phyloP scores from a whole-genome alignment of 2,329 filamentous ascomycete species.

The Eurotiales sp. region DNA sequence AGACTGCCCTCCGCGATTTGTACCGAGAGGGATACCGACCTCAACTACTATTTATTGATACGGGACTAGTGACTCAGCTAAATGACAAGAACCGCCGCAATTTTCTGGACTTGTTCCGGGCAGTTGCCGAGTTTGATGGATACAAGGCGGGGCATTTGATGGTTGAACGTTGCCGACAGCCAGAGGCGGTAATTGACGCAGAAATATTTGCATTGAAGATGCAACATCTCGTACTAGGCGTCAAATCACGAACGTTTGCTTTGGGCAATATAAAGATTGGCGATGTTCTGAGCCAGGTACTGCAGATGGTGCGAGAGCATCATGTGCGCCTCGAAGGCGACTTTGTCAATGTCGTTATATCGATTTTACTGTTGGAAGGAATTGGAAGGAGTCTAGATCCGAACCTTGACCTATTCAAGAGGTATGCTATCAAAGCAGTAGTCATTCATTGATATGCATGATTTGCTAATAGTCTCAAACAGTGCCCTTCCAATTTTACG shows the following conservation, averaged over 20 bases:
- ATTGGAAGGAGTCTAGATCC: constrained; percentile 87
- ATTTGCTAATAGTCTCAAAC: neutral
- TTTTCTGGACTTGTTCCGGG: constrained; percentile 92
- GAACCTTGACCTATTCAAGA: constrained; percentile 77
- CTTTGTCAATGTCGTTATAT: constrained; percentile 97
- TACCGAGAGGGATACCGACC: constrained; percentile 86
- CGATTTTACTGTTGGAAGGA: constrained; percentile 86
- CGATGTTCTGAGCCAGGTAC: constrained; percentile 84
- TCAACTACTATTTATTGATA: constrained; percentile 96
- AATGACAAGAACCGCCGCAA: constrained; percentile 82
- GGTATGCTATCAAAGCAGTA: constrained; percentile 43
- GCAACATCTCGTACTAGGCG: constrained; percentile 89
- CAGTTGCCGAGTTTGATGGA: constrained; percentile 93
- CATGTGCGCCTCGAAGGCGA: constrained; percentile 95
- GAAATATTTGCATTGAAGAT: constrained; percentile 94
- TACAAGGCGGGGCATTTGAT: constrained; percentile 93
- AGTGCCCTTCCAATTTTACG: constrained; percentile 87
- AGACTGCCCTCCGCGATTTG: constrained; percentile 67
- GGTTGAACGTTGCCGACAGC: constrained; percentile 92
- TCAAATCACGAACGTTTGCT: constrained; percentile 87
- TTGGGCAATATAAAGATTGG: constrained; percentile 94
- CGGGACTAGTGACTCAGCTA: constrained; percentile 88
- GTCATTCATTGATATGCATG: neutral
- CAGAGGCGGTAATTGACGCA: constrained; percentile 79
- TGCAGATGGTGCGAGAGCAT: constrained; percentile 85